Percentiles rank a stretch among this genome's conserved stretches.
These are phyloP conservation scores for Pyrus bretschneideri DNA, from an alignment of 306 rosid species.

Conservation along the genomic window DNA sequence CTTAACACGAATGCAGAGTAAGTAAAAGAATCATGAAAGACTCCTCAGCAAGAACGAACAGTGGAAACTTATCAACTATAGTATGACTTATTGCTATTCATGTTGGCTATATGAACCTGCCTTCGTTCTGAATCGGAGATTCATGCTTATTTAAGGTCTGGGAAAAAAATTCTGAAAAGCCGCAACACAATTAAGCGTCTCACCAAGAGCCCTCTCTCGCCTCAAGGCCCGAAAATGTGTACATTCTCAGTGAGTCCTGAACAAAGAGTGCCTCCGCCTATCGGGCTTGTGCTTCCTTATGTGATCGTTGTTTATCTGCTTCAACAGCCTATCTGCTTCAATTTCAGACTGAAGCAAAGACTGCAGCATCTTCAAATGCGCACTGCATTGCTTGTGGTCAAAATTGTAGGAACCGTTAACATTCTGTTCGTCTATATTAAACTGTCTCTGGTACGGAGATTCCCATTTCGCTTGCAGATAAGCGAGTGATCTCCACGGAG, in stretches of 20 bases:
- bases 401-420: slow-evolving; percentile 15
- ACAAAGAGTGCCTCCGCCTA: slow-evolving; percentile 49
- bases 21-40: neutral
- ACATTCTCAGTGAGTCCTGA: slow-evolving; percentile 42
- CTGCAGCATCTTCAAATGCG: slow-evolving; percentile 75
- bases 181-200: slow-evolving; percentile 25
- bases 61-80: neutral
- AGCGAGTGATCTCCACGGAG: slow-evolving; percentile 91
- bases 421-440: slow-evolving; percentile 31
- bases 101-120: slow-evolving; percentile 7
- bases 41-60: slow-evolving; percentile 1
- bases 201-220: slow-evolving; percentile 5
- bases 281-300: slow-evolving; percentile 60
- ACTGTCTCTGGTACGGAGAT: slow-evolving; percentile 60
- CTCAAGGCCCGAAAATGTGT: slow-evolving; percentile 34
- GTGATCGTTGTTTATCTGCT: slow-evolving; percentile 48
- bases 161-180: slow-evolving; percentile 24
- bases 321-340: slow-evolving; percentile 55
- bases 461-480: slow-evolving; percentile 90
- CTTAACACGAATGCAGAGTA: neutral
- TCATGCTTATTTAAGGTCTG: slow-evolving; percentile 31
- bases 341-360: slow-evolving; percentile 66
- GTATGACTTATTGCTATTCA: slow-evolving; percentile 2
- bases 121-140: slow-evolving; percentile 14
- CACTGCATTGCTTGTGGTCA: slow-evolving; percentile 66